Percentiles rank a stretch among this genome's conserved stretches.
These are phyloP conservation scores for Chrysanthemum lavandulifolium DNA, from an alignment of 129 eudicot species.

Conservation along the genomic window DNA sequence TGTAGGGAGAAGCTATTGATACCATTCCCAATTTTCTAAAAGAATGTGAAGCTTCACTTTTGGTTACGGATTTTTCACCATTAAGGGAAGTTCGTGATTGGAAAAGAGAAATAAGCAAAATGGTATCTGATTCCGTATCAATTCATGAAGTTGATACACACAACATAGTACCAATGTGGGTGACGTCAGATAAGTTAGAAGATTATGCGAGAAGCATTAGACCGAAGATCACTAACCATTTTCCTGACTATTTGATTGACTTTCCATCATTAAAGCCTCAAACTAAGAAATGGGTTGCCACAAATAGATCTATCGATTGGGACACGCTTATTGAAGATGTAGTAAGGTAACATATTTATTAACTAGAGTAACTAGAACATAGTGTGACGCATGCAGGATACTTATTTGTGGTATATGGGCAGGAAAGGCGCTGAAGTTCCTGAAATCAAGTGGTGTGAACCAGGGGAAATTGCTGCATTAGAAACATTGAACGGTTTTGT, in stretches of 20 bases:
- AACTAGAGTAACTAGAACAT: not conserved
- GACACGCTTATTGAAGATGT: constrained; percentile 52
- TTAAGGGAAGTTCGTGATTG: constrained; percentile 71
- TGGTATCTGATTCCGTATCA: constrained; percentile 60
- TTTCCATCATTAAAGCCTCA: constrained; percentile 61
- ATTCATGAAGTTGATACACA: constrained; percentile 98
- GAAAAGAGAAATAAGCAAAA: constrained; percentile 72
- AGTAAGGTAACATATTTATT: constrained; percentile 36
- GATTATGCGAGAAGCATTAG: constrained; percentile 81
- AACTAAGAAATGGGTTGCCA: constrained; percentile 43
- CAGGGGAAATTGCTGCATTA: constrained; percentile 84
- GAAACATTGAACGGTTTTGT: constrained; percentile 71
- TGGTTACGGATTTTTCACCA: constrained; percentile 95
- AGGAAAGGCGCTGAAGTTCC: constrained; percentile 87
- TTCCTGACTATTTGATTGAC: constrained; percentile 76
- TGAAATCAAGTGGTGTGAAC: constrained; percentile 91
- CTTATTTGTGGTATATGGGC: not conserved
- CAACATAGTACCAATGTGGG: constrained; percentile 90
- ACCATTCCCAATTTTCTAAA: constrained; percentile 74
- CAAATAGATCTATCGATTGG: constrained; percentile 56
- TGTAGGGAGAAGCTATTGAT: constrained; percentile 87
- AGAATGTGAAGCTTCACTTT: constrained; percentile 82
- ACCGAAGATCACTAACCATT: constrained; percentile 66
- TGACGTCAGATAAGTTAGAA: constrained; percentile 79
- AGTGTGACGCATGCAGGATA: not conserved